Evolutionary conservation across 306 rosid genomes (phyloP).

Genomic region (Cucurbita maxima): DNA sequence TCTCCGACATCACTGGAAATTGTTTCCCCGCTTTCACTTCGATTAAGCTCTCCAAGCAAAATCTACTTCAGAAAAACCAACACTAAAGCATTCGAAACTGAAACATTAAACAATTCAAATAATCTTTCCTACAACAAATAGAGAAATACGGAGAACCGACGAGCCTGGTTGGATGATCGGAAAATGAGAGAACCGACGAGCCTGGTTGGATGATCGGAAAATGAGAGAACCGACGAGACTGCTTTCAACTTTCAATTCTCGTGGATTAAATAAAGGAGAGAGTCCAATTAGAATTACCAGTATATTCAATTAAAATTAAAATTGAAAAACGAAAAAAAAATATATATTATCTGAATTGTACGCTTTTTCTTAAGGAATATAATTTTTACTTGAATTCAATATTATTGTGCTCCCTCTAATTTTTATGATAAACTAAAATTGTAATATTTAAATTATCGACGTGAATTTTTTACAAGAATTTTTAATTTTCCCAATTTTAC

Average conservation of each 20-base stretch:
- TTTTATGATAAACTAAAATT: too few relatives aligned
- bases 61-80: neutral
- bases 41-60: neutral
- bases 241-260: neutral
- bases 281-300: neutral
- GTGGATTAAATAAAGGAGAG: too few relatives aligned
- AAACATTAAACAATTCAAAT: neutral
- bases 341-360: too few relatives aligned
- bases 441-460: too few relatives aligned
- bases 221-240: neutral
- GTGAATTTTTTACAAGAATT: too few relatives aligned
- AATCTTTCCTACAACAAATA: neutral
- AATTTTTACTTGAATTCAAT: too few relatives aligned
- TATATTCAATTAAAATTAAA: too few relatives aligned
- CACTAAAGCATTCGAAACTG: neutral
- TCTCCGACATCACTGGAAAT: conserved; percentile 36
- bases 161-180: neutral
- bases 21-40: neutral
- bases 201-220: neutral
- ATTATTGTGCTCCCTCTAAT: too few relatives aligned
- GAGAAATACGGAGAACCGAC: neutral
- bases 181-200: neutral
- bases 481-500: too few relatives aligned
- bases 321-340: too few relatives aligned
- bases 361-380: too few relatives aligned